Base-by-base conservation (phyloP, 805 yeast species). In the Dipodascus albidus region DNA sequence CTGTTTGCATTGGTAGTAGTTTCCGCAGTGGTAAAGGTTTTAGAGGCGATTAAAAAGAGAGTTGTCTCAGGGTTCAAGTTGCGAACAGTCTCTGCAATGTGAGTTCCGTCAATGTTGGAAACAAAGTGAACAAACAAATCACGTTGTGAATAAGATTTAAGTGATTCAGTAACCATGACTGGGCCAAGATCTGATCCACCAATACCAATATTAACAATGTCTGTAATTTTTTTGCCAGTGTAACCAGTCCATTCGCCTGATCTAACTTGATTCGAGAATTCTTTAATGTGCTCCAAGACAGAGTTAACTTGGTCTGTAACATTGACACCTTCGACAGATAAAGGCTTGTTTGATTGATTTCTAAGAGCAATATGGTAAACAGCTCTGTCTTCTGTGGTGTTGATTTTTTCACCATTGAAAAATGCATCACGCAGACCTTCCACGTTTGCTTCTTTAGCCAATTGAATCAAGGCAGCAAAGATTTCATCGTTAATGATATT, bases 111-210 rank as follows among this genome's bases (percentile, higher is more conserved):
- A 67, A 93, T 91, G 81, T 93, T 93, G 61, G 98, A 91, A 58
- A 93, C 99, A 72, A 90, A 93, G 74, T 91, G 95, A 51, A 81
- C 95, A 59, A 76, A 72, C 63, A 93, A 76, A 52, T 65, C 71
- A 59, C 83, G 78, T 56, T 81, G 83, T 62, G 85, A 79, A 72
- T 91, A 93, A 61, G 87, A 84, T 77, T 91, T 93, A 68, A 93
- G 79, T 47, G 99, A 97, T 76, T 93, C 98, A 58, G 97, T 88
- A 64, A 93, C 98, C 99, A 93, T 93, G 53, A 93, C 98, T 49
- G 99, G 99, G 64, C 99, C 99, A 64, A 93, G 79, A 72, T 93
- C 99, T 24, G 97, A 89, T 63, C 99, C 99, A 69, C 99, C 99
- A 68, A 93, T 93, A 72, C 99, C 99, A 64, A 93, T 87, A 79